Evolutionary conservation across 2,329 filamentous ascomycete species (phyloP), one percentile per base, ranked within the genome.

Genomic region (Hypoxylon sp.): DNA sequence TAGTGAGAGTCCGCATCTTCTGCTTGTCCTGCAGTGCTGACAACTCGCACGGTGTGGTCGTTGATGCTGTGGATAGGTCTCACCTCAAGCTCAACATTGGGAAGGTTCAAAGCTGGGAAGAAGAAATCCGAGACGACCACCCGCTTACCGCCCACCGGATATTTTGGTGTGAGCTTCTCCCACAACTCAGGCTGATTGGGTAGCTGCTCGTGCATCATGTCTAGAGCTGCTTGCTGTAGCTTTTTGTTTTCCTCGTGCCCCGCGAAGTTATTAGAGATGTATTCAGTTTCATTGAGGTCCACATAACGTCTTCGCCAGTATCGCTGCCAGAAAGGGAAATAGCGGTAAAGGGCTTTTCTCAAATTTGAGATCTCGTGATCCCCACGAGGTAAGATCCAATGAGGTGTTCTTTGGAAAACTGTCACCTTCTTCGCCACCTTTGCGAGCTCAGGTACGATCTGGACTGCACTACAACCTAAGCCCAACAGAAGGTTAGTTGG

Each of bases 361-460:
- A 25, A 25, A 5, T 25, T 25, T 19, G n/a, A 17, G 19, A 19
- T 19, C 43, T 48, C n/a, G 21, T 48, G 21, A n/a, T 48, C 43
- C 19, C 21, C n/a, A 11, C 43, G 43, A 11, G 43, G 43, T 19
- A 48, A 14, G 43, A 48, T 48, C 43, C 43, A 48, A 48, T 48
- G n/a, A 10, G 43, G 43, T 23, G 14, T 21, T 19, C 43, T 19
- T 48, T 48, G 43, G 19, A 48, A 48, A n/a, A 48, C 43, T 19
- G 21, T 23, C 11, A 48, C 43, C 21, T 19, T 19, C 17, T 19
- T 23, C n/a, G 43, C 43, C 11, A 23, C 10, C 21, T 48, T 48
- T 19, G 43, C 43, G 10, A 48, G 11, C 21, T 48, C 43, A 23
- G 43, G 43, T 19, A 48, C 14, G 19, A 48, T 23, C 21, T 48